Percentiles rank a stretch among this genome's conserved stretches.
Evolutionary conservation across 257 asterid genomes (phyloP).

Genomic region (Ligustrum vulgare): DNA sequence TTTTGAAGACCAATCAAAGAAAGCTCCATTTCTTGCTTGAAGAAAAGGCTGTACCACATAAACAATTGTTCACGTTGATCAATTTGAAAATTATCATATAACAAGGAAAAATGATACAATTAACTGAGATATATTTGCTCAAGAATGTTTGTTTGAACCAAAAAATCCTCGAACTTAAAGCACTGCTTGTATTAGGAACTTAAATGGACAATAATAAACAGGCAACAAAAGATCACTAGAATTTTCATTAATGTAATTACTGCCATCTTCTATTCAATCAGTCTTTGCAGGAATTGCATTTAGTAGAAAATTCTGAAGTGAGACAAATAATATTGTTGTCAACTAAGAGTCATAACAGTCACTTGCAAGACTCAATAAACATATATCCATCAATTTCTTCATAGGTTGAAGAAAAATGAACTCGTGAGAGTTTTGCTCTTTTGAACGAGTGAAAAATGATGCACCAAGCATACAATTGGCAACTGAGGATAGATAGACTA

Average conservation of each 20-base stretch:
- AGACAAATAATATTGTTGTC: not conserved
- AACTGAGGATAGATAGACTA: not conserved
- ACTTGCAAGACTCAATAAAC: not conserved
- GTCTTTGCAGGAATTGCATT: not conserved
- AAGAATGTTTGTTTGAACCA: slow-evolving; percentile 1
- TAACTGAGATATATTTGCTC: not conserved
- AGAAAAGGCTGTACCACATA: slow-evolving; percentile 67
- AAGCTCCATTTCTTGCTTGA: slow-evolving; percentile 99
- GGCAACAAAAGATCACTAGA: not conserved
- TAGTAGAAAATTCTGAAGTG: not conserved
- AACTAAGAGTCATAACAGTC: not conserved
- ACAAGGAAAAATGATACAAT: slow-evolving; percentile 1
- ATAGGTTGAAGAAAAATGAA: not conserved
- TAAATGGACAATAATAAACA: not conserved
- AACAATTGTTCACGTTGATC: slow-evolving; percentile 10
- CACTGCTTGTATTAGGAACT: not conserved
- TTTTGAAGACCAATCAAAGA: slow-evolving; percentile 96
- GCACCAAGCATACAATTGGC: not conserved
- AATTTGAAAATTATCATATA: not conserved
- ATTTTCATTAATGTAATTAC: not conserved
- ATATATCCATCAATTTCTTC: not conserved
- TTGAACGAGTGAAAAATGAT: not conserved
- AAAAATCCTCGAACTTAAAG: not conserved
- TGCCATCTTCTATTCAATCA: not conserved
- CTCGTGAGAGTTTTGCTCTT: not conserved